These are phyloP conservation scores for Pichia cephalocereana DNA, from an alignment of 805 yeast genomes.

Conservation along the genomic window DNA sequence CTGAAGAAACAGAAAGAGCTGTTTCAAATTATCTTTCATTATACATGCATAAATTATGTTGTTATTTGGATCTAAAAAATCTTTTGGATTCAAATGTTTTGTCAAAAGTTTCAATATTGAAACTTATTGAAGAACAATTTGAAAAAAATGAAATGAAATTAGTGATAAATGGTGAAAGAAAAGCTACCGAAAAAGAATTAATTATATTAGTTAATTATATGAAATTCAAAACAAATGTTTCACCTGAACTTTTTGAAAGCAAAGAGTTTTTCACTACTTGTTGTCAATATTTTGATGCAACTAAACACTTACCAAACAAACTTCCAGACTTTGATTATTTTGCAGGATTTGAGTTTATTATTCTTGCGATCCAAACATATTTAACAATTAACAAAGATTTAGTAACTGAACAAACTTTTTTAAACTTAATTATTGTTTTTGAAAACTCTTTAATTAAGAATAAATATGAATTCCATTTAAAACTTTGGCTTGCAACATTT, in stretches of 20 bases:
- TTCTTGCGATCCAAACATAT: slow-evolving; percentile 40
- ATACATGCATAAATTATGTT: slow-evolving; percentile 53
- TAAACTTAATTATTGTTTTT: slow-evolving; percentile 43
- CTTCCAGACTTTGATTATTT: slow-evolving; percentile 62
- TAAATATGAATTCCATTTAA: slow-evolving; percentile 61
- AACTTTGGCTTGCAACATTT: slow-evolving; percentile 61
- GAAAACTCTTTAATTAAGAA: slow-evolving; percentile 49
- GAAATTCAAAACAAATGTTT: slow-evolving; percentile 36
- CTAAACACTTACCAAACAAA: slow-evolving; percentile 26
- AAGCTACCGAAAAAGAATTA: slow-evolving; percentile 16
- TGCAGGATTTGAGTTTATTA: slow-evolving; percentile 54
- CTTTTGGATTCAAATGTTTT: background rate
- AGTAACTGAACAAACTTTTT: slow-evolving; percentile 17
- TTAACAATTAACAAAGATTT: slow-evolving; percentile 4
- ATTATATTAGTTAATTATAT: slow-evolving; percentile 23
- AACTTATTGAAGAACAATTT: slow-evolving; percentile 8
- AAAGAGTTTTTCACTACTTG: slow-evolving; percentile 24
- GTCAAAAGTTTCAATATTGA: background rate
- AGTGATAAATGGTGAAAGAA: slow-evolving; percentile 6
- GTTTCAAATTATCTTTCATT: slow-evolving; percentile 32
- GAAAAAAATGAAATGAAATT: slow-evolving; percentile 5
- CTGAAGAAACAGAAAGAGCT: slow-evolving; percentile 3
- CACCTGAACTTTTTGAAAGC: slow-evolving; percentile 16
- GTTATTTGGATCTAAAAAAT: slow-evolving; percentile 47
- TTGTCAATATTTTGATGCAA: slow-evolving; percentile 31